Base-by-base conservation (phyloP, 1,139 yeast genomes). In the Sugiyamaella xylanicola region DNA sequence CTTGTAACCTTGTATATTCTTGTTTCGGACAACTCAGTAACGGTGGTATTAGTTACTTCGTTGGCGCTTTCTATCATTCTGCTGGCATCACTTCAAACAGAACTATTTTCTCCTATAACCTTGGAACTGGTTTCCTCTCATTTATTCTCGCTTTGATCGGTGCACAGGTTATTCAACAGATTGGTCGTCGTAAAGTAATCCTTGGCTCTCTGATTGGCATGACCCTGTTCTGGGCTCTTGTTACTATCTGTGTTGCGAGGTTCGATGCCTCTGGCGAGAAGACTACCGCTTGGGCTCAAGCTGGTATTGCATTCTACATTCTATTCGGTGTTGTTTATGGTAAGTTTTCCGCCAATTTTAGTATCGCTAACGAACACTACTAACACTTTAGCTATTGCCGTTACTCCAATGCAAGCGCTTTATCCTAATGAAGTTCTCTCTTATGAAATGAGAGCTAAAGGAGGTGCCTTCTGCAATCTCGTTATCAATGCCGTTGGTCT, bases 391-490 rank as follows among this genome's bases (percentile, higher is more conserved):
- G 55, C 61, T 13, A 16, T 46, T n/a, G 55, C 52, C 7, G 51
- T 60, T 22, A 63, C 64, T 11, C 65, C 61, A 1, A 46, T 69
- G 47, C 61, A 59, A 36, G 63, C 51, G 39, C 54, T 69, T 7
- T 75, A 74, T 55, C 61, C 69, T 17, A 70, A 69, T 53, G 78
- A 75, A 60, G 67, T 73, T 17, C 63, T 71, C 40, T 74, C 78
- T n/a, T 75, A 68, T 66, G 68, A 72, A 15, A 61, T 67, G 50
- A 63, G 75, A 62, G 68, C 72, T 48, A 73, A 71, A 59, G 77
- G 74, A 45, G 52, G 53, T 46, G 63, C 64, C 8, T 43, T 61
- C 57, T 29, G 65, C 56, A 48, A 55, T 71, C 73, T 56, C 20
- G 64, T 54, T 7, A 47, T 49, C n/a, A 55, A 50, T 27, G 50